Base-by-base conservation (phyloP, 1,284 basidiomycete species). In the Uromyces viciae-fabae region DNA sequence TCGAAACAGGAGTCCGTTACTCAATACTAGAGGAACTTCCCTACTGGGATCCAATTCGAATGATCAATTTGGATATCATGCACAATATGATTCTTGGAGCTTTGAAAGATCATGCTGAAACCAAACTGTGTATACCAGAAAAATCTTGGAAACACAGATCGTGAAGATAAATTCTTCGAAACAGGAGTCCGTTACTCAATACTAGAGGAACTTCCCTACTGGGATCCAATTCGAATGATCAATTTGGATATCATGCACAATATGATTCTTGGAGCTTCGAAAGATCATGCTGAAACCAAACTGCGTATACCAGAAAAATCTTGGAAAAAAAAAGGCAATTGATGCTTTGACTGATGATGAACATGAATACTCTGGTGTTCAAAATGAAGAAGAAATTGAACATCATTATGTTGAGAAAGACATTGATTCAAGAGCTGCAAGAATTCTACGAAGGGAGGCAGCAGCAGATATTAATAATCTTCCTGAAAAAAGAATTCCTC, bases 41-140 rank as follows among this genome's bases (percentile, higher is more conserved):
- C 11, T 75, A 75, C 25, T 75, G 72, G 72, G 49, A 75, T 75
- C 54, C 72, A 42, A 56, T 54, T 2, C 52, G 56, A 1, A 75
- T 75, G 73, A 40, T 75, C 0, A 75, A 58, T 42, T 38, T 75
- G 19, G 54, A 75, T 31, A 64, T 75, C 17, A 75, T 75, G 73
- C 54, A 75, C 1, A 56, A 58, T 58, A 0, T 74, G 49, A 74
- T 74, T 31, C 72, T 74, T 74, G 72, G 72, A 0, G 52, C 54
- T 22, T 56, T 58, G 33, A 42, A 42, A 8, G 71, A 74, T 33
- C 46, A 54, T 74, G 46, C 71, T 2, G 33, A 74, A 42, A 7
- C 4, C 11, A 68, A 68, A 68, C 42, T 68, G 9, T 9, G 64
- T 17, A 68, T 68, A 19, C 33, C 64, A 42, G 36, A 68, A 9